Percentiles rank a stretch among this genome's conserved stretches.
Evolutionary conservation across 129 eudicot species (phyloP).

Genomic region (Centrapalus pauciflorus): DNA sequence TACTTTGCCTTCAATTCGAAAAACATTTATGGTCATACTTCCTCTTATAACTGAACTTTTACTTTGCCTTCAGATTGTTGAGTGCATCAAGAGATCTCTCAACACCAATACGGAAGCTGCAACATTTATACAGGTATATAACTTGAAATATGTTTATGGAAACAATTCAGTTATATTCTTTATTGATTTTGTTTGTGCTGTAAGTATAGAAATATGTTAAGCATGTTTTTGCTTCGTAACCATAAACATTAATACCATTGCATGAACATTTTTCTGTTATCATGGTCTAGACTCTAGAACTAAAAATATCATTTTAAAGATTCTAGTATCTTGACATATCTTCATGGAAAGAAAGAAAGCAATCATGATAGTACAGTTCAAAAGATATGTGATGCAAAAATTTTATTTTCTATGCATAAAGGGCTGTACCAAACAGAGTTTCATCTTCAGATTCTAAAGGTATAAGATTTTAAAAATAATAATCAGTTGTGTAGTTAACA

Average conservation of each 20-base stretch:
- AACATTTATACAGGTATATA: conserved; percentile 49
- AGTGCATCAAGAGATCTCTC: conserved; percentile 40
- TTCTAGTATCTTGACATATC: neutral
- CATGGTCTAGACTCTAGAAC: neutral
- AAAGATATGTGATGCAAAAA: neutral
- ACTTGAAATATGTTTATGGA: neutral
- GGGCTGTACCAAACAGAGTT: neutral
- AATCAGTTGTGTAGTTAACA: no score
- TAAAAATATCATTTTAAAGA: neutral
- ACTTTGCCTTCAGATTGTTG: conserved; percentile 34
- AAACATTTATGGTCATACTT: neutral
- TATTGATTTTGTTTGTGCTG: neutral
- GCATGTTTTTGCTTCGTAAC: neutral
- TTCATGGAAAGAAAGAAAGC: neutral
- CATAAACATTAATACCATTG: neutral
- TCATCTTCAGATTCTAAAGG: neutral
- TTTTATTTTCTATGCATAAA: neutral
- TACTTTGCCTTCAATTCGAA: conserved; percentile 2
- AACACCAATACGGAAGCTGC: conserved; percentile 38
- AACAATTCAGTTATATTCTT: neutral
- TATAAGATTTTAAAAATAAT: neutral
- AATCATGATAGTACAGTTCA: no score
- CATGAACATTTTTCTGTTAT: neutral
- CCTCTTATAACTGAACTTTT: neutral
- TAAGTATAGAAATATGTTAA: neutral